Percentiles rank a stretch among this genome's conserved stretches.
Conservation (phyloP, 129 eudicot species). For the Scalesia atractyloides region DNA sequence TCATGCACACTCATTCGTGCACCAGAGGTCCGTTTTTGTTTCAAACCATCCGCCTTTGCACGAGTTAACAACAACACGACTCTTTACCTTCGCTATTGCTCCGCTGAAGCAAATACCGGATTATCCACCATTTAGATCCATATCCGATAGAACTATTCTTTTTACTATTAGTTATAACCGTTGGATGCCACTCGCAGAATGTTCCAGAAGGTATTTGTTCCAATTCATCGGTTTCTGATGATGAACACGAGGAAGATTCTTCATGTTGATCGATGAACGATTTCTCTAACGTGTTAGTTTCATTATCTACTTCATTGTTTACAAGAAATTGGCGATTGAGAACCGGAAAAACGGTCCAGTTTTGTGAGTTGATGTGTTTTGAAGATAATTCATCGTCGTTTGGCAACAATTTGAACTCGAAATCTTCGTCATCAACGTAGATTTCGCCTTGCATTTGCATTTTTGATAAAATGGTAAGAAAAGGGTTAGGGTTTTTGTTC, state of each 20-base stretch:
- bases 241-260: conserved; percentile 30
- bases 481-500: background rate
- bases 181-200: conserved; percentile 7
- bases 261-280: conserved; percentile 34
- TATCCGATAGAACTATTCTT: conserved; percentile 26
- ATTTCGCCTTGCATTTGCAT: conserved; percentile 15
- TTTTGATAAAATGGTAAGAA: background rate
- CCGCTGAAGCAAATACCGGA: conserved; percentile 56
- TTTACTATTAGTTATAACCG: conserved; percentile 17
- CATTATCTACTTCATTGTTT: background rate
- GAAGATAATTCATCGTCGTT: conserved; percentile 16
- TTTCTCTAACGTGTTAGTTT: conserved; percentile 27
- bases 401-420: conserved; percentile 38
- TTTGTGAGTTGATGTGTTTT: conserved; percentile 27
- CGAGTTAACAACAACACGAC: conserved; percentile 48
- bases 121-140: conserved; percentile 54
- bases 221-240: conserved; percentile 47
- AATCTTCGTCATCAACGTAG: conserved; percentile 30
- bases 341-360: conserved; percentile 47
- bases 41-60: conserved; percentile 17
- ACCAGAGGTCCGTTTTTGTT: conserved; percentile 27
- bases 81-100: conserved; percentile 72
- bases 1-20: conserved; percentile 43
- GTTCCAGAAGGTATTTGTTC: background rate
- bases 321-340: conserved; percentile 45